Evolutionary conservation across 2,329 filamentous ascomycete species (phyloP), one percentile per base, ranked within the genome.

Genomic region (Claviceps sp.): DNA sequence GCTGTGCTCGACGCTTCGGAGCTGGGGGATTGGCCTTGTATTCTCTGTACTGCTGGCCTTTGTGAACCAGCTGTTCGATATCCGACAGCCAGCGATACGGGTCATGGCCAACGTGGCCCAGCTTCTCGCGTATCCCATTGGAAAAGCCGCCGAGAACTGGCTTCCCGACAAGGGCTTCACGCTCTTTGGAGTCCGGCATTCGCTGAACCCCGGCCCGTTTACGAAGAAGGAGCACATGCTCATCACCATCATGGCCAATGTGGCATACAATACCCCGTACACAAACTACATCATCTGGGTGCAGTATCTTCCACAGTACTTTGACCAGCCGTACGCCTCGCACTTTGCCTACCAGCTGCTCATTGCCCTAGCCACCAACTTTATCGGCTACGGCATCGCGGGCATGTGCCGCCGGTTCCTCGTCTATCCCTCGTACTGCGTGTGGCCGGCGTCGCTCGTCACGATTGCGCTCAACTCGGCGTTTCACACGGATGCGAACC

Each of bases 191-290:
- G 58, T 68, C 22, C 67, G 69, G 20, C 72, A 76, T 59, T 71
- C 68, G 5, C 67, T 79, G 14, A 80, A 79, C 58, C 76, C 77
- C 0, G 76, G 77, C 0, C 73, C 72, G 2, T 81, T 81, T 59
- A 75, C 73, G 50, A 74, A 73, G 58, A 82, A 82, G 64, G 78
- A 82, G 61, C 78, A 82, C 59, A 77, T 78, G 70, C 68, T 82
- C 42, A 77, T 80, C 55, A 75, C 75, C 53, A 77, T 79, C 61
- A 79, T 79, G 75, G 78, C 82, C 51, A 83, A 83, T 60, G 75
- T 76, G 13, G 72, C 73, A 13, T 75, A 71, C 62, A 72, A 71
- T 53, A 68, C 69, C 3, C 75, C 75, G 0, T 79, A 78, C 58
- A 78, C 76, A 3, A 74, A 74, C 62, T 69, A 75, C 58, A 76